Conservation (phyloP, 176 grass and related monocot species). For the Hordeum marinum region DNA sequence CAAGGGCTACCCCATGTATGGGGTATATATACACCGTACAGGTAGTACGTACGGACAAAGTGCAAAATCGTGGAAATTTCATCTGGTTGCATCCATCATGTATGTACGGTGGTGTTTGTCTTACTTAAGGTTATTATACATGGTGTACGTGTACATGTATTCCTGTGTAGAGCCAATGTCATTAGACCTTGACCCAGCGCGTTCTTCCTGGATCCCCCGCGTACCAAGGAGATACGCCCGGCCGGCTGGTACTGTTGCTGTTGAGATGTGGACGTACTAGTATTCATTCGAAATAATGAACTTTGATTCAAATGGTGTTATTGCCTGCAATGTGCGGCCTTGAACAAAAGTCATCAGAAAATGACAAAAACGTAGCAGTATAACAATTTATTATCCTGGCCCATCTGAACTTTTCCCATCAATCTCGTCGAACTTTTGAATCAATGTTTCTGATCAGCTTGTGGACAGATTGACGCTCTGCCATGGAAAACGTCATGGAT, state of each 20-base stretch:
- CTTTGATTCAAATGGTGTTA: not conserved
- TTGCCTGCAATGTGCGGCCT: not conserved
- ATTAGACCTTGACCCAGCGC: no score
- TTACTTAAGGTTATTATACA: no score
- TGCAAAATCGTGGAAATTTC: no score
- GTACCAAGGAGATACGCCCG: no score
- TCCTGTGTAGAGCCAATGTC: no score
- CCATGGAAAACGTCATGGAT: not conserved
- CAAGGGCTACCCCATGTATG: no score
- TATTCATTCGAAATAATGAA: not conserved
- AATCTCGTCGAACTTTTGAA: not conserved
- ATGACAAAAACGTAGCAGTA: not conserved
- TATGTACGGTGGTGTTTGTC: no score
- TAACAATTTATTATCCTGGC: no score
- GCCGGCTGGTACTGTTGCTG: not conserved
- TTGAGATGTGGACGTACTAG: not conserved
- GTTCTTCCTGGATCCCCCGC: no score
- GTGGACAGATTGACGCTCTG: not conserved
- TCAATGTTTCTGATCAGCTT: not conserved
- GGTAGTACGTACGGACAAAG: no score
- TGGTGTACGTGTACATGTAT: no score
- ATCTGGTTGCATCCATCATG: no score
- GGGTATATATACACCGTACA: not conserved
- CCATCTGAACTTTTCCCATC: not conserved
- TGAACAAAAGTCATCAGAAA: not conserved